phyloP scores from a whole-genome alignment of 495 filamentous ascomycete genomes.

The Neurospora discreta region DNA sequence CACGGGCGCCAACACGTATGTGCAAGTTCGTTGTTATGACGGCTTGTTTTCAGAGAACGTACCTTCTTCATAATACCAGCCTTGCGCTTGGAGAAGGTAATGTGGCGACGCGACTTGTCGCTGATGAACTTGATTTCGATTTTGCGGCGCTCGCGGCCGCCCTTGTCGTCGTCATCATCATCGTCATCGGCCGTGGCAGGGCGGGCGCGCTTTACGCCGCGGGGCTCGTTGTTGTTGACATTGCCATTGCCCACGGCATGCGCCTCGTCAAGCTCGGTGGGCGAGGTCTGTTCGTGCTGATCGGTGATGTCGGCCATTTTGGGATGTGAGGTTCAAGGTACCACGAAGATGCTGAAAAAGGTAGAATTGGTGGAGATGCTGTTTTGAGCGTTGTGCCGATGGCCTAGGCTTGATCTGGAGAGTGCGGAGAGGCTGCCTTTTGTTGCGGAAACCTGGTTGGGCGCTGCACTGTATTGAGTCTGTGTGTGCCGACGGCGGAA shows the following conservation, averaged over 20 bases:
- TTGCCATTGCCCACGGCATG: conserved; percentile 55
- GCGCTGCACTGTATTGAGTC: conserved; percentile 41
- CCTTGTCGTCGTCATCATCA: conserved; percentile 97
- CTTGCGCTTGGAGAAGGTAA: conserved; percentile 99
- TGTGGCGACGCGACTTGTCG: conserved; percentile 99
- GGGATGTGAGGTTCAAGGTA: conserved; percentile 29
- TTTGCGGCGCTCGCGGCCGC: conserved; percentile 95
- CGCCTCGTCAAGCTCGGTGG: conserved; percentile 50
- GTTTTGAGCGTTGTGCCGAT: conserved; percentile 47
- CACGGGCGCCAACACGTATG: background rate
- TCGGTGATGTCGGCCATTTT: conserved; percentile 53
- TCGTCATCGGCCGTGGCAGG: conserved; percentile 81
- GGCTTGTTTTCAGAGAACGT: conserved; percentile 18
- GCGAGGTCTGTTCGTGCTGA: conserved; percentile 47
- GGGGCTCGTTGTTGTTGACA: conserved; percentile 47
- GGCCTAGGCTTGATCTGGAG: conserved; percentile 48
- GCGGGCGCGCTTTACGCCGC: conserved; percentile 83
- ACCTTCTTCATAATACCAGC: conserved; percentile 99
- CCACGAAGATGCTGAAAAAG: conserved; percentile 32
- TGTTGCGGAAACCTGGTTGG: conserved; percentile 44
- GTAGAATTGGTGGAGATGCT: conserved; percentile 44
- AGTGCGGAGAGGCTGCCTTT: conserved; percentile 40
- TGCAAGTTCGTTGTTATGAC: background rate
- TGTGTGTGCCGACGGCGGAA: conserved; percentile 33
- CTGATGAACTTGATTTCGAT: conserved; percentile 99